Evolutionary conservation across 2,329 filamentous ascomycete species (phyloP), one percentile per base, ranked within the genome.

Genomic region (Ceratocystis albifundus): DNA sequence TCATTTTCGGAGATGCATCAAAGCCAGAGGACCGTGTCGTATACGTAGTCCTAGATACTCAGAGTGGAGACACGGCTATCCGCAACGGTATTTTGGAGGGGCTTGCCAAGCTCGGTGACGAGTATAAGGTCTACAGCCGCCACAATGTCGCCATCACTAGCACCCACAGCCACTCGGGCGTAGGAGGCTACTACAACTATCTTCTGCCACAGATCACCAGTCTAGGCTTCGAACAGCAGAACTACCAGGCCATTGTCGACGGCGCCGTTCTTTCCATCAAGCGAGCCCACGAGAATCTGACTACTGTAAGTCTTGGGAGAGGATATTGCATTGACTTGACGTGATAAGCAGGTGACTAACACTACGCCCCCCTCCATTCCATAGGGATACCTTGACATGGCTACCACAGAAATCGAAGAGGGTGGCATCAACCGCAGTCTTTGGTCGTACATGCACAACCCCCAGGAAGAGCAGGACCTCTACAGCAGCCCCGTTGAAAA

Each of bases 181-280:
- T 92, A 0, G 92, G 89, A 3, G 92, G 88, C 17, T 96, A 90
- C 90, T 80, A 94, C 73, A 96, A 96, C 74, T 96, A 96, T 72
- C 81, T 96, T 8, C 79, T 96, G 15, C 92, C 91, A 8, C 91
- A 96, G 72, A 87, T 96, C 71, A 93, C 91, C 0, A 93, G 87
- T 73, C 82, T 87, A 68, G 92, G 92, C 0, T 96, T 96, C 71
- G 83, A 91, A 74, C 86, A 86, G 73, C 88, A 94, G 73, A 92
- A 89, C 71, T 96, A 94, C 72, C 82, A 85, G 70, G 91, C 92
- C 46, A 90, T 96, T 69, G 90, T 96, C 0, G 86, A 94, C 70
- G 92, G 92, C 2, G 87, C 89, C 4, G 74, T 95, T 4, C 76
- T 89, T 4, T 93, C 91, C 53, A 69, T 69, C 61, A 67, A 69